Evolutionary conservation across 2,329 filamentous ascomycete species (phyloP), one percentile per base, ranked within the genome.

Genomic region (Clarireedia monteithiana): DNA sequence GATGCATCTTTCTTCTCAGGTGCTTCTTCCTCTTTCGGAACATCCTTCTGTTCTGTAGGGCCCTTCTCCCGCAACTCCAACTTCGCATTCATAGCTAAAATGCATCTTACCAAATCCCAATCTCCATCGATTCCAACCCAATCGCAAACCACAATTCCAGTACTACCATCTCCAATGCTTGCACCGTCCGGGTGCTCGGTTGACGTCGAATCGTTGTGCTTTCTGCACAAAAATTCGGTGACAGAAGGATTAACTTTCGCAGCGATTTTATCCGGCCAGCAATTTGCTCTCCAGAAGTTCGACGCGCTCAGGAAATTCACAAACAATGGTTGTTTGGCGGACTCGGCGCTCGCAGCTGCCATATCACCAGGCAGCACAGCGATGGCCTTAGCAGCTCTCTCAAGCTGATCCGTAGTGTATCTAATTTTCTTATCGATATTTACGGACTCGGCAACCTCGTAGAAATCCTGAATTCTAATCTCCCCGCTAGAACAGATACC

Each of bases 201-300:
- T 6, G 60, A 63, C 6, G 15, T 26, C 15, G 61, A 64, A 44
- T 76, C 71, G 59, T 75, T 70, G 67, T 86, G 83, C 12, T 72
- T 72, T 61, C 75, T 72, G 67, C 82, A 85, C 27, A 86, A 70
- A 67, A 84, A 82, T 64, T 84, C 81, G 56, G 84, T 69, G 53
- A 84, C 80, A 2, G 85, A 84, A 17, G 91, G 88, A 74, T 97
- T 97, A 49, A 96, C 79, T 73, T 88, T 89, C 20, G 83, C 85
- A 1, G 94, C 92, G 69, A 99, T 89, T 67, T 82, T 86, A 71
- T 96, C 91, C 0, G 94, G 94, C 94, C 94, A 99, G 71, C 91
- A 96, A 55, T 82, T 84, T 1, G 86, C 77, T 62, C 89, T 91
- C 84, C 92, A 97, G 75, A 97, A 97, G 74, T 96, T 96, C 70